These are phyloP conservation scores for Globisporangium echinulatum DNA, from an alignment of 352 stramenopile genomes.

Conservation along the genomic window DNA sequence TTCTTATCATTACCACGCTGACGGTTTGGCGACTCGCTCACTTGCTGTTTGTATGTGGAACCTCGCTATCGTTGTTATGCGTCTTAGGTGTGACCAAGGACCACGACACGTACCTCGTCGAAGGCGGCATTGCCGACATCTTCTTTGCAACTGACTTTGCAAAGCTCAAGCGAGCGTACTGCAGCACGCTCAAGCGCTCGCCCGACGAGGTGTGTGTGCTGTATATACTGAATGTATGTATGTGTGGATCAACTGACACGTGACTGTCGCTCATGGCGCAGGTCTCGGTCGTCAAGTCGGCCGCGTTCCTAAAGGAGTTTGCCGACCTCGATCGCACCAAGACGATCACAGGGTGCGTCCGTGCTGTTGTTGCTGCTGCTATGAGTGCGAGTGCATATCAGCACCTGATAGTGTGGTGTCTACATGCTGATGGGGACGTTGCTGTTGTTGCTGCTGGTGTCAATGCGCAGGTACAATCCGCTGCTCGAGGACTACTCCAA, in stretches of 20 bases:
- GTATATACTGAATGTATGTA: background rate
- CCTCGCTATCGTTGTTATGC: background rate
- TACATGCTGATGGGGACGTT: background rate
- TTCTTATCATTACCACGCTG: too few species aligned
- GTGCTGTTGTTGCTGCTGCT: background rate
- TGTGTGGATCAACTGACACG: background rate
- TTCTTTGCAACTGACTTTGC: conserved; percentile 90
- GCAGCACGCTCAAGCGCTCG: conserved; percentile 43
- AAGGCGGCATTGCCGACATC: conserved; percentile 83
- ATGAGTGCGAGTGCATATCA: background rate
- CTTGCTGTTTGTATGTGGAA: background rate
- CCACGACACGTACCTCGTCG: conserved; percentile 85
- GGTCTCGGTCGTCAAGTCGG: conserved; percentile 82
- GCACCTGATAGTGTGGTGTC: background rate
- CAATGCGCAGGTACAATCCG: conserved; percentile 70
- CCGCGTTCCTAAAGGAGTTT: conserved; percentile 75
- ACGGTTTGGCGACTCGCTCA: background rate
- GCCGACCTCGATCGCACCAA: conserved; percentile 69
- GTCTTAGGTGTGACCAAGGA: conserved; percentile 59
- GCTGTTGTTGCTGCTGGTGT: background rate
- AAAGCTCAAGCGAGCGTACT: conserved; percentile 78
- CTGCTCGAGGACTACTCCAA: conserved; percentile 88
- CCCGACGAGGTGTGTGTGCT: conserved; percentile 20
- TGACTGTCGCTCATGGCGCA: conserved; percentile 11
- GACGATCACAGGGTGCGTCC: conserved; percentile 67